Evolutionary conservation across 345 rosid genomes (phyloP), one percentile per base, ranked within the genome.

Genomic region (Bruguiera sexangula): DNA sequence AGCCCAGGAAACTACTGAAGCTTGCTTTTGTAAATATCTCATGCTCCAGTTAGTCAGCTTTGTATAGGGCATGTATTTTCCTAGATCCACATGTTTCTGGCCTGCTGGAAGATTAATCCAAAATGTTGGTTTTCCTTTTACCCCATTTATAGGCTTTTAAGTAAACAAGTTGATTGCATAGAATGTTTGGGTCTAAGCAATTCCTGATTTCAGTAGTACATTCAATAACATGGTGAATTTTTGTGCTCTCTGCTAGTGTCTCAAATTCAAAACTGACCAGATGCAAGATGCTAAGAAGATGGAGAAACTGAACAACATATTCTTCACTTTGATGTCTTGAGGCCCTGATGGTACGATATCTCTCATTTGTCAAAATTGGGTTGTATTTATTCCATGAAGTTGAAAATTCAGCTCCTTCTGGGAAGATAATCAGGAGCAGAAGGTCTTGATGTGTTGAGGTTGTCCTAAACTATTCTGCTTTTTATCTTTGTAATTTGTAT

Each of bases 181-280:
- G 30, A 15, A 22, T 55, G 60, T 55, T 55, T 55, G 24, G 60
- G 6, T 8, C 16, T 22, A 55, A 9, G 16, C 16, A 8, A 21
- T 55, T 58, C 37, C 30, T 6, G 27, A 34, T 26, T 61, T 52
- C 24, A 63, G 21, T 30, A 36, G 52, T 63, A 6, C 26, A 18
- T 63, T 52, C 63, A n/a, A 53, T 59, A 9, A 8, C 53, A 29
- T 6, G 24, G 21, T 39, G 20, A 32, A 5, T 55, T 16, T 21
- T 34, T 43, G 69, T 56, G 24, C 72, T 53, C 66, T 57, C 32
- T 71, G 20, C 62, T 78, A 88, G 99, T 92, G 97, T 83, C 93
- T 95, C 76, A 95, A 95, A 83, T 95, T 95, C 80, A 95, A 95
- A 85, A 95, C 97, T 22, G 98, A 92, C 82, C 96, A 92, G 84